A percentile compares a stretch with the other conserved stretches of the same genome.
phyloP scores from a whole-genome alignment of 805 yeast genomes.

The Hanseniaspora osmophila region DNA sequence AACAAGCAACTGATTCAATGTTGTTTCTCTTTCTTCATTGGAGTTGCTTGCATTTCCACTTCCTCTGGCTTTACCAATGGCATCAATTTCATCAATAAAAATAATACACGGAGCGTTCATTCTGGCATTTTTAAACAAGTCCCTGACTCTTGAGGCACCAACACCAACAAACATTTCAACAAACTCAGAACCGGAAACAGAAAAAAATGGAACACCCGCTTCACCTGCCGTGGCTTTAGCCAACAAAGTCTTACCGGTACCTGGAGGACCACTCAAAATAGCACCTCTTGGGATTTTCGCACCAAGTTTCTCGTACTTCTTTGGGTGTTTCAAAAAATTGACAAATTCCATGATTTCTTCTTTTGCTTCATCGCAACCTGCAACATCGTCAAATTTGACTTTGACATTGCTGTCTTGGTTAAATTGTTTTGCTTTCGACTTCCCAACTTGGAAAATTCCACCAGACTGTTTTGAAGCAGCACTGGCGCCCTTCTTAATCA shows the following conservation, averaged over 20 bases:
- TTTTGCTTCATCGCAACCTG: slow-evolving; percentile 90
- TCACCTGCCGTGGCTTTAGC: slow-evolving; percentile 97
- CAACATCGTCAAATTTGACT: slow-evolving; percentile 76
- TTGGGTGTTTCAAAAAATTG: slow-evolving; percentile 71
- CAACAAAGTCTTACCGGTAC: slow-evolving; percentile 86
- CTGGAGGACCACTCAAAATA: slow-evolving; percentile 87
- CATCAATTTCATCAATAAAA: slow-evolving; percentile 90
- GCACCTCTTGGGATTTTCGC: slow-evolving; percentile 96
- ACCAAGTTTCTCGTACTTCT: slow-evolving; percentile 73
- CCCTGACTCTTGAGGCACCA: slow-evolving; percentile 91
- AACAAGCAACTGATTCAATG: slow-evolving; percentile 79
- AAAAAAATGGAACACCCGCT: slow-evolving; percentile 84
- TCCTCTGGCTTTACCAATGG: slow-evolving; percentile 77
- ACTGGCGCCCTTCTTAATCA: slow-evolving; percentile 47
- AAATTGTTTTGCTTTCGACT: slow-evolving; percentile 65
- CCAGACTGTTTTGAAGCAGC: slow-evolving; percentile 18
- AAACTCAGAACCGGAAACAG: slow-evolving; percentile 87
- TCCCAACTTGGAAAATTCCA: slow-evolving; percentile 65
- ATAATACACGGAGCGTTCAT: slow-evolving; percentile 82
- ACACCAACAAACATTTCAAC: slow-evolving; percentile 97
- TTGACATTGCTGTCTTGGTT: slow-evolving; percentile 75
- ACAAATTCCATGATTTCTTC: slow-evolving; percentile 95
- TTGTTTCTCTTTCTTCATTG: slow-evolving; percentile 87
- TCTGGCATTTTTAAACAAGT: slow-evolving; percentile 77
- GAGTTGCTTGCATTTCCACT: slow-evolving; percentile 65